Evolutionary conservation across 805 yeast genomes (phyloP).

Genomic region (Teunomyces pallodes): DNA sequence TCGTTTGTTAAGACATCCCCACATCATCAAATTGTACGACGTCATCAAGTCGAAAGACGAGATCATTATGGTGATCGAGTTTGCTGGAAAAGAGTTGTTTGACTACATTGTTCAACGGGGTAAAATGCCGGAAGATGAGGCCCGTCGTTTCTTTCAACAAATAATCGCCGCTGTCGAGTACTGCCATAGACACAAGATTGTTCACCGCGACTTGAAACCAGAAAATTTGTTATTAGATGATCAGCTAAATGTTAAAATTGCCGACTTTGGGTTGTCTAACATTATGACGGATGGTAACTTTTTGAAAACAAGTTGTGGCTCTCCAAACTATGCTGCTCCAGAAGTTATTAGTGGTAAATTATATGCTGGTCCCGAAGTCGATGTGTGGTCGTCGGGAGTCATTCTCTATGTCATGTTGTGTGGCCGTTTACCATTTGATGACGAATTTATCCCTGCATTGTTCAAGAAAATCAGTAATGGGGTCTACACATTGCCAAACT

Average conservation of each 20-base stretch:
- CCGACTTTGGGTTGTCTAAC: slow-evolving; percentile 29
- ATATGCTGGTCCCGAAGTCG: slow-evolving; percentile 32
- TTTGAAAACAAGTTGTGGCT: slow-evolving; percentile 29
- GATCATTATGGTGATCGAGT: slow-evolving; percentile 31
- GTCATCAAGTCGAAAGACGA: slow-evolving; percentile 30
- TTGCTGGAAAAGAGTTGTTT: slow-evolving; percentile 28
- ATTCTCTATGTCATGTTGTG: slow-evolving; percentile 30
- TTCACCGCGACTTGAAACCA: slow-evolving; percentile 82
- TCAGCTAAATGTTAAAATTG: slow-evolving; percentile 28
- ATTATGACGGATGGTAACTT: slow-evolving; percentile 33
- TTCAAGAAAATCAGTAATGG: slow-evolving; percentile 30
- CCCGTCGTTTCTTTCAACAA: slow-evolving; percentile 28
- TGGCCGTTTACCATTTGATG: slow-evolving; percentile 30
- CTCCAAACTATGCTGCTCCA: slow-evolving; percentile 32
- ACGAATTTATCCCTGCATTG: slow-evolving; percentile 29
- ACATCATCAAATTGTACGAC: slow-evolving; percentile 30
- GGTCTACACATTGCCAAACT: slow-evolving; percentile 32
- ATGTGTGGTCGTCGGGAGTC: slow-evolving; percentile 30
- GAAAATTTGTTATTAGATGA: slow-evolving; percentile 47
- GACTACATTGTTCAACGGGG: slow-evolving; percentile 30
- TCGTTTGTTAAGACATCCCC: slow-evolving; percentile 29
- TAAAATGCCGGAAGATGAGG: slow-evolving; percentile 30
- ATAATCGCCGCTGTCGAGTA: slow-evolving; percentile 31
- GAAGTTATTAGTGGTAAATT: slow-evolving; percentile 31
- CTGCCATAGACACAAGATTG: slow-evolving; percentile 31